Conservation (phyloP, 805 yeast species). For the Barnettozyma wickerhamii region DNA sequence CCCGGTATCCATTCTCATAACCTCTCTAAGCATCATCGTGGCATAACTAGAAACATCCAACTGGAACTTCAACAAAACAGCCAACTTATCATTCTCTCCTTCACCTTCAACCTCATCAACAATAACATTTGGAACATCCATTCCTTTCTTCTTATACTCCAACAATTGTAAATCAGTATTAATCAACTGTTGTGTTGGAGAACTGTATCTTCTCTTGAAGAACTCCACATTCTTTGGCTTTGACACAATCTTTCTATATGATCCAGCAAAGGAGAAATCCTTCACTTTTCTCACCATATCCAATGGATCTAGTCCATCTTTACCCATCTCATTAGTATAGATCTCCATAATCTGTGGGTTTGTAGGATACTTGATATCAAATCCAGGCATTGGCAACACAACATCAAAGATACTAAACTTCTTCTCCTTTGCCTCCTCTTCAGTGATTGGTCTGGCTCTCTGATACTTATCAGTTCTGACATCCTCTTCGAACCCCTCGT, state of each 20-base stretch:
- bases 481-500: constrained; percentile 67
- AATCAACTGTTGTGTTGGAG: constrained; percentile 66
- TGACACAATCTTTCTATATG: constrained; percentile 71
- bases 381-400: constrained; percentile 96
- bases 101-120: constrained; percentile 2
- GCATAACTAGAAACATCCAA: constrained; percentile 90
- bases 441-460: constrained; percentile 72
- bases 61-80: constrained; percentile 71
- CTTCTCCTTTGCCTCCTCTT: constrained; percentile 59
- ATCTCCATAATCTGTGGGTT: constrained; percentile 54
- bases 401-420: constrained; percentile 72
- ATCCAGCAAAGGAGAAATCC: constrained; percentile 90
- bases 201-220: constrained; percentile 54
- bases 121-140: constrained; percentile 20
- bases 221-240: constrained; percentile 64
- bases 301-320: constrained; percentile 79
- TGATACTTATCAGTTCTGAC: constrained; percentile 49
- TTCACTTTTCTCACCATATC: constrained; percentile 79
- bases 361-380: constrained; percentile 81
- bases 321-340: constrained; percentile 69
- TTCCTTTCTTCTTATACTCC: constrained; percentile 26
- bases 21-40: constrained; percentile 94
- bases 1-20: constrained; percentile 73
- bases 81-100: constrained; percentile 45
- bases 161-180: constrained; percentile 71